These are phyloP conservation scores for Cubamyces sp. DNA, from an alignment of 768 basidiomycete genomes.

Conservation along the genomic window DNA sequence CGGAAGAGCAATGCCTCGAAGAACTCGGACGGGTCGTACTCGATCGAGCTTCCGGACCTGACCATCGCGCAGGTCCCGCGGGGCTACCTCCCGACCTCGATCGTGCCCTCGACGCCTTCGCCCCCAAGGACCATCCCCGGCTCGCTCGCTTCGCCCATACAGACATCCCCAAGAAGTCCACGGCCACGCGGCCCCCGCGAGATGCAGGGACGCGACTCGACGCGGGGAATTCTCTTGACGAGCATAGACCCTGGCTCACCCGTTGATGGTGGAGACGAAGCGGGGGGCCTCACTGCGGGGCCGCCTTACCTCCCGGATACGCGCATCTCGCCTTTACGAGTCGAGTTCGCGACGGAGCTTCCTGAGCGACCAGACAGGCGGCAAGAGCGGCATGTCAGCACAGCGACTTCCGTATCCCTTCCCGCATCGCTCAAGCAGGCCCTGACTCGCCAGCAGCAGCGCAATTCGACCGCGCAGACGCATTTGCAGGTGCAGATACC, in stretches of 20 bases:
- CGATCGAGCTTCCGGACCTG: constrained; percentile 34
- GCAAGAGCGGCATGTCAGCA: constrained; percentile 25
- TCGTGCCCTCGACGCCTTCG: constrained; percentile 26
- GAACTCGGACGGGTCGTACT: constrained; percentile 38
- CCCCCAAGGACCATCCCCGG: constrained; percentile 19
- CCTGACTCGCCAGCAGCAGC: constrained; percentile 16
- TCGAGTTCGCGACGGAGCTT: constrained; percentile 32
- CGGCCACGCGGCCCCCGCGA: constrained; percentile 33
- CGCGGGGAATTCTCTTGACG: constrained; percentile 32
- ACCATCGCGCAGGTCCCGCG: constrained; percentile 22
- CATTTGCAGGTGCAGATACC: not conserved
- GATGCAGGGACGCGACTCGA: constrained; percentile 30
- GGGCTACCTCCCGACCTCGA: constrained; percentile 26
- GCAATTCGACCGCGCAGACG: not conserved
- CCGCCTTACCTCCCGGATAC: constrained; percentile 22
- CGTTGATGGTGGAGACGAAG: constrained; percentile 16
- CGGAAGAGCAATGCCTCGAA: constrained; percentile 31
- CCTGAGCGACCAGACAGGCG: constrained; percentile 20
- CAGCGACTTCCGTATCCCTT: constrained; percentile 27
- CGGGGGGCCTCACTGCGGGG: not conserved
- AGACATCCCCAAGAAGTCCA: constrained; percentile 29
- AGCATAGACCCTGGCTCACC: constrained; percentile 16
- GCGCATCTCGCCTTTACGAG: constrained; percentile 29
- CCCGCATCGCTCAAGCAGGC: constrained; percentile 33
- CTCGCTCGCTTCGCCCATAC: constrained; percentile 6